Evolutionary conservation across 331 rosid genomes (phyloP), one percentile per base, ranked within the genome.

Genomic region (Phaseolus coccineus): DNA sequence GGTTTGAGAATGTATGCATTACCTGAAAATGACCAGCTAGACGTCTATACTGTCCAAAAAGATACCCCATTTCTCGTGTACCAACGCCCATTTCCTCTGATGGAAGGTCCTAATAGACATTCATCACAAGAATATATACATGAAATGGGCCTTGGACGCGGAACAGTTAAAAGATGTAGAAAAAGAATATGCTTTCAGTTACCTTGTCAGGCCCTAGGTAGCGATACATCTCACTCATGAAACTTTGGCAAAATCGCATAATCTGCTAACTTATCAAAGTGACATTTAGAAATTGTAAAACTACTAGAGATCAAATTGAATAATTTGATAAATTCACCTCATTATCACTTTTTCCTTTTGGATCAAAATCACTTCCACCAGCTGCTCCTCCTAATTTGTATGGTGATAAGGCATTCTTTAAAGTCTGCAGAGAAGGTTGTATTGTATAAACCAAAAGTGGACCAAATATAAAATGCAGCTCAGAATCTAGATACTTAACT

Each of bases 1-100:
- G 57, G 40, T 78, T 67, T 53, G 55, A 28, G 16, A 74, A 59
- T 79, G 77, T 27, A 13, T 83, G 37, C 81, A 75, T 55, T 80
- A 96, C 99, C 99, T 96, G 98, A 90, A 90, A 91, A 80, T 90
- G 94, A 81, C 99, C 98, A 69, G 91, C 97, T 73, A 96, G 86
- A 59, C 96, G 99, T 85, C 98, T 89, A 85, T 96, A 96, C 84
- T 96, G 99, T 87, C 99, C 99, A 66, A 96, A 96, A 55, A 96
- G 98, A 86, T 91, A 96, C 69, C 99, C 99, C 99, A 96, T 96
- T 88, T 96, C 99, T 63, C 99, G 96, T 80, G 99, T 91, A 79
- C 99, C 99, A 81, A 93, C 98, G 66, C 99, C 99, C 97, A 96
- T 93, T 80, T 96, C 99, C 90, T 96, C 99, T 30, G 97, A 96